phyloP scores from a whole-genome alignment of 139 green algal species.

The Micromonas commoda region DNA sequence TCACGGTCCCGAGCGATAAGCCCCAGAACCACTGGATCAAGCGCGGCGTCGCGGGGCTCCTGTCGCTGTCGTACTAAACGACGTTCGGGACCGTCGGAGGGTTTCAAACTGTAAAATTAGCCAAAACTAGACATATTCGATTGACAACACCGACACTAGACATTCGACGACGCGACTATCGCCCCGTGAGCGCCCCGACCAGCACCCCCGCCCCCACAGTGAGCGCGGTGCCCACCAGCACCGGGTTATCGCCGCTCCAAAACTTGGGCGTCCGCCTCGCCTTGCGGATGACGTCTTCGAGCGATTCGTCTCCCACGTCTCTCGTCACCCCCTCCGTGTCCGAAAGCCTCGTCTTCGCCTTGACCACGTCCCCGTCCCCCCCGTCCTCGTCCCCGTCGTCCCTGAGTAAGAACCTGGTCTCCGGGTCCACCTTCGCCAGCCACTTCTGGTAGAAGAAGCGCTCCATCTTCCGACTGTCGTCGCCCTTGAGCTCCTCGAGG shows the following conservation, averaged over 20 bases:
- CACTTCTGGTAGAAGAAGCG: constrained; percentile 33
- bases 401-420: constrained; percentile 30
- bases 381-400: constrained; percentile 21
- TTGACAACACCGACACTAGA: neutral
- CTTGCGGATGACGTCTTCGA: constrained; percentile 15
- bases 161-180: neutral
- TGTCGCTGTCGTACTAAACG: constrained; percentile 31
- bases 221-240: constrained; percentile 23
- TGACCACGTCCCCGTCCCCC: neutral
- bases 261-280: constrained; percentile 33
- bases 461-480: constrained; percentile 25
- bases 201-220: constrained; percentile 5
- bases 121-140: neutral
- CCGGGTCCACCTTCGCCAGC: constrained; percentile 32
- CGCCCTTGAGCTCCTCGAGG: constrained; percentile 25
- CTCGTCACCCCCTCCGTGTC: constrained; percentile 16
- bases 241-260: constrained; percentile 29
- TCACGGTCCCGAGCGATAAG: constrained; percentile 33
- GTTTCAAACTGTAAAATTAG: too few species aligned
- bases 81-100: neutral
- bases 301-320: neutral
- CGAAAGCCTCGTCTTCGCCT: neutral
- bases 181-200: neutral
- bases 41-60: constrained; percentile 36
- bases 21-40: constrained; percentile 37